These are phyloP conservation scores for Termitomyces sp. DNA, from an alignment of 768 basidiomycete genomes.

Conservation along the genomic window DNA sequence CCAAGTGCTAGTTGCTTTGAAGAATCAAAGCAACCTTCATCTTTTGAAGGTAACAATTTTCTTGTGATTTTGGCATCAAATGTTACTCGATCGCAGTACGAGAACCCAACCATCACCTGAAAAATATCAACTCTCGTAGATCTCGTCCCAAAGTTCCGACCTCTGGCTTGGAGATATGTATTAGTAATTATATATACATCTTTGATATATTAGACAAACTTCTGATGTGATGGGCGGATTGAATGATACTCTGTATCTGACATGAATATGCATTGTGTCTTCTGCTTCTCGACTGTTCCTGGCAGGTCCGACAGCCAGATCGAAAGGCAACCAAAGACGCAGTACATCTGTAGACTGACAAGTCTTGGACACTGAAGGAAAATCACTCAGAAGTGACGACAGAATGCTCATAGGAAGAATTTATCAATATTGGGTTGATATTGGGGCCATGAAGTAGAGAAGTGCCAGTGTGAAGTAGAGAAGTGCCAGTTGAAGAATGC, in stretches of 20 bases:
- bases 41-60: not conserved
- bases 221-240: conserved; percentile 2
- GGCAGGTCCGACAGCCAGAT: not conserved
- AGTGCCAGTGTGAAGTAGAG: conserved; percentile 1
- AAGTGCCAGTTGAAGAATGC: no score
- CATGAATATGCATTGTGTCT: not conserved
- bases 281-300: not conserved
- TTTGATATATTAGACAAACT: no score
- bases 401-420: not conserved
- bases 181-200: no score
- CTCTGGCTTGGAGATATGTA: no score
- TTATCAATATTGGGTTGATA: not conserved
- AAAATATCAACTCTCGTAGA: not conserved
- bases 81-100: no score
- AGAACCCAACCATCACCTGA: no score
- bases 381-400: not conserved
- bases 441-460: not conserved
- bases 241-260: conserved; percentile 1
- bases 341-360: not conserved
- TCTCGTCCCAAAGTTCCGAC: no score
- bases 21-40: not conserved
- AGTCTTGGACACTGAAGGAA: not conserved
- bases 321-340: not conserved
- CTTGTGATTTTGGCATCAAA: no score
- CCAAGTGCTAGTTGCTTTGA: not conserved